These are phyloP conservation scores for Boletus pseudo-olivaceus DNA, from an alignment of 768 basidiomycete species.

Conservation along the genomic window DNA sequence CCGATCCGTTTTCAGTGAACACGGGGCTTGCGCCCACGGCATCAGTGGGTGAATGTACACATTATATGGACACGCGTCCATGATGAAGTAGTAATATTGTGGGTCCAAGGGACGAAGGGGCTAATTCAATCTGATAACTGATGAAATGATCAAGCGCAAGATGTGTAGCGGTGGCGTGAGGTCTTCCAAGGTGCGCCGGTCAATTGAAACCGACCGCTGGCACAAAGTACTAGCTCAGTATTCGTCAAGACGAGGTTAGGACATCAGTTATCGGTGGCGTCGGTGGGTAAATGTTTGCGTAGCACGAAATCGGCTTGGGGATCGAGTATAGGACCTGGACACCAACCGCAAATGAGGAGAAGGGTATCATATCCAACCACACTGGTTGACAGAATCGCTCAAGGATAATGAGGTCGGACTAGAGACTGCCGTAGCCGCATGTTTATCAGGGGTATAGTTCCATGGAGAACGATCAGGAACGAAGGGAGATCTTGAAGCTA, in stretches of 20 bases:
- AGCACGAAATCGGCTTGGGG: too few relatives aligned
- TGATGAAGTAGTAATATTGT: constrained; percentile 2
- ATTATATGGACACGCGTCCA: neutral
- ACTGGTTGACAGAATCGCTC: neutral
- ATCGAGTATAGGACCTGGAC: too few relatives aligned
- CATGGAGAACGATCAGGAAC: too few relatives aligned
- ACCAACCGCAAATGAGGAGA: too few relatives aligned
- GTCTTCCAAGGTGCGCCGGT: constrained; percentile 5
- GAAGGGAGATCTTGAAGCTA: too few relatives aligned
- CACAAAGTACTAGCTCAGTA: neutral
- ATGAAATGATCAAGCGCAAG: constrained; percentile 7
- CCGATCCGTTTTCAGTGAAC: neutral
- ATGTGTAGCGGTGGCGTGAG: constrained; percentile 17
- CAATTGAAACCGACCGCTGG: neutral
- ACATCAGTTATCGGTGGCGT: constrained; percentile 14
- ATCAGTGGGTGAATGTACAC: neutral
- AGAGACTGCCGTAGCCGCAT: too few relatives aligned
- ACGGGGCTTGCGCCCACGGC: neutral
- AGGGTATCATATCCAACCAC: too few relatives aligned
- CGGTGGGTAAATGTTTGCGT: constrained; percentile 6
- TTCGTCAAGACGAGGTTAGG: constrained; percentile 2
- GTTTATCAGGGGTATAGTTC: too few relatives aligned
- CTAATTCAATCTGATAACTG: neutral
- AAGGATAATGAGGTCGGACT: too few relatives aligned
- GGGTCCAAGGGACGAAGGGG: constrained; percentile 15